A percentile compares a stretch with the other conserved stretches of the same genome.
These are phyloP conservation scores for Leishmania braziliensis DNA, from an alignment of 208 protist species.

Conservation along the genomic window DNA sequence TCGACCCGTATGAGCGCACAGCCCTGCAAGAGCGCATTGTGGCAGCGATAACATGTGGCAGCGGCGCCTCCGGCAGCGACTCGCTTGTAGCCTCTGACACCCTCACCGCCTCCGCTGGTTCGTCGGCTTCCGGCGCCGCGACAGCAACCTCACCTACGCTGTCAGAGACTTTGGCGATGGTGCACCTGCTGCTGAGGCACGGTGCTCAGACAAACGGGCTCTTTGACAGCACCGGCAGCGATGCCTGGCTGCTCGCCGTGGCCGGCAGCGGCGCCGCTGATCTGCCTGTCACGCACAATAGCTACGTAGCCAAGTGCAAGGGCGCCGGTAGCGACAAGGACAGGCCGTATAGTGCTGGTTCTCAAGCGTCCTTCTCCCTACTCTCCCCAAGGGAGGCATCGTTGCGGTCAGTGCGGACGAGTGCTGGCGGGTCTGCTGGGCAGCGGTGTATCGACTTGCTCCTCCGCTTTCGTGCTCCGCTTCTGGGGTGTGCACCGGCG, in stretches of 20 bases:
- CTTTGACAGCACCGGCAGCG: constrained; percentile 62
- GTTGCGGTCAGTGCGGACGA: neutral
- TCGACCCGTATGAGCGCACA: constrained; percentile 56
- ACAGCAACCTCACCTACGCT: neutral
- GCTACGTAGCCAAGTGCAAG: neutral
- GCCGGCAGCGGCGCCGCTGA: constrained; percentile 17
- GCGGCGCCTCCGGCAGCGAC: neutral
- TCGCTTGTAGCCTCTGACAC: neutral
- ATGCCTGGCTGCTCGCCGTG: constrained; percentile 77
- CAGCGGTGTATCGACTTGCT: constrained; percentile 21
- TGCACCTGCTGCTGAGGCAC: constrained; percentile 44
- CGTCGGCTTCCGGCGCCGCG: neutral
- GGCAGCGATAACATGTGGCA: neutral
- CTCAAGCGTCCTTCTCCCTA: neutral
- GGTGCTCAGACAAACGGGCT: constrained; percentile 63
- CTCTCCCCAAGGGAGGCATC: neutral
- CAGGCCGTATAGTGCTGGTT: neutral
- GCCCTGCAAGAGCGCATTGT: constrained; percentile 67
- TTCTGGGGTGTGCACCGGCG: constrained; percentile 14
- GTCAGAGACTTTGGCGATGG: constrained; percentile 22
- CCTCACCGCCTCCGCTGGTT: neutral
- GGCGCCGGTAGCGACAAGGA: no score
- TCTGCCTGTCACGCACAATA: constrained; percentile 2
- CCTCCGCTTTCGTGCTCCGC: constrained; percentile 19
- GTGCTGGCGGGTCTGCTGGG: constrained; percentile 7